Conservation (phyloP, 768 basidiomycete genomes). For the Tulasnella sp. region DNA sequence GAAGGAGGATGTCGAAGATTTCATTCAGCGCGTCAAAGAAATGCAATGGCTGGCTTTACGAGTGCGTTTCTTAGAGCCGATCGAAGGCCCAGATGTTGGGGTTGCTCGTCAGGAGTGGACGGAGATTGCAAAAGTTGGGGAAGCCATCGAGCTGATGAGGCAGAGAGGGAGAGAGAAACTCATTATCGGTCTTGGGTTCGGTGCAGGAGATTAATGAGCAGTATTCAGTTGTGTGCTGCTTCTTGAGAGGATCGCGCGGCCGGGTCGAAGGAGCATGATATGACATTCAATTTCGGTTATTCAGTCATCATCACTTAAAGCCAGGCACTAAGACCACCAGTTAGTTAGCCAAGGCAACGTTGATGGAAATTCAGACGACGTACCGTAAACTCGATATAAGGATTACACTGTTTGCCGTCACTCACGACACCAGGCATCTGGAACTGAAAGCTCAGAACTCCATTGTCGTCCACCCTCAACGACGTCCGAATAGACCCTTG, state of each 20-base stretch:
- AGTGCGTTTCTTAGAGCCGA: conserved; percentile 46
- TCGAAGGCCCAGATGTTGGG: conserved; percentile 17
- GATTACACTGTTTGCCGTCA: conserved; percentile 31
- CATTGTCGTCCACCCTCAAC: conserved; percentile 70
- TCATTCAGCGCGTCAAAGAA: conserved; percentile 51
- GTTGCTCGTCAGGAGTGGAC: conserved; percentile 33
- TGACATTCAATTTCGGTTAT: not conserved
- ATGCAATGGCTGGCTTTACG: conserved; percentile 73
- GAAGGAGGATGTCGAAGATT: conserved; percentile 44
- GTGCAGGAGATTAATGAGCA: conserved; percentile 20
- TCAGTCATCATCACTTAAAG: conserved; percentile 17
- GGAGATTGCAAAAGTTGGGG: conserved; percentile 58
- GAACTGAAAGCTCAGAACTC: conserved; percentile 80
- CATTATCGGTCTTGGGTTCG: conserved; percentile 56
- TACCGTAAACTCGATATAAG: conserved; percentile 84
- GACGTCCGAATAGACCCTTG: conserved; percentile 82
- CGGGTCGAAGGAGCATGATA: not conserved
- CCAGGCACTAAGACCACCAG: conserved; percentile 14
- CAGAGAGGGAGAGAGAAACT: conserved; percentile 41
- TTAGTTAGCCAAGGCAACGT: not conserved
- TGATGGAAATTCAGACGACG: conserved; percentile 22
- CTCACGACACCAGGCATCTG: conserved; percentile 48
- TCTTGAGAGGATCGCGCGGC: not conserved
- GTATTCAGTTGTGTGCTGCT: not conserved
- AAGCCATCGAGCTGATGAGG: conserved; percentile 58